Conservation (phyloP, 257 asterid genomes). For the Echites panduratus region DNA sequence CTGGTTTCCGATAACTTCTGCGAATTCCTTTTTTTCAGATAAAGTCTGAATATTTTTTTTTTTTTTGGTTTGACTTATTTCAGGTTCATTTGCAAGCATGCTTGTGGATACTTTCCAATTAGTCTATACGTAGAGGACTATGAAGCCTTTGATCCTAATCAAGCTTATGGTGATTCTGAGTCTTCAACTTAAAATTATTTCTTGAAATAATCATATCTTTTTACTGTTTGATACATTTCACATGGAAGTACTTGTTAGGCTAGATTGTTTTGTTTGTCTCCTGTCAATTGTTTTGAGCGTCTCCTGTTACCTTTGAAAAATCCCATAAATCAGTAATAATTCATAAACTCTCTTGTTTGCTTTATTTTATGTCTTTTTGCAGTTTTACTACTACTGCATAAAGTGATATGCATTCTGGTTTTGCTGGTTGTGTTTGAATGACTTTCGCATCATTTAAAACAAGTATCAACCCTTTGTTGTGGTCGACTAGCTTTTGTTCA, state of each 20-base stretch:
- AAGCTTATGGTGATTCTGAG: constrained; percentile 64
- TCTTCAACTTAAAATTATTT: constrained; percentile 4
- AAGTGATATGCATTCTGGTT: not conserved
- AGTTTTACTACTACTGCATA: not conserved
- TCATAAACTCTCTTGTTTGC: not conserved
- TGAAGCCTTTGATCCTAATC: constrained; percentile 89
- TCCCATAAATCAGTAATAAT: not conserved
- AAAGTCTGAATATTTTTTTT: not conserved
- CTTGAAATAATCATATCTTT: not conserved
- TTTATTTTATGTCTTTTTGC: not conserved
- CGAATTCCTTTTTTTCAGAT: not conserved
- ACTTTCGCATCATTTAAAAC: not conserved
- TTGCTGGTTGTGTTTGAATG: not conserved
- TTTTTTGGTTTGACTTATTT: constrained; percentile 11
- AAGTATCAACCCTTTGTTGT: not conserved
- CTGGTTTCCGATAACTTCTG: not conserved
- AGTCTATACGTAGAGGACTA: constrained; percentile 75
- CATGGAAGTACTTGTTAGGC: not conserved
- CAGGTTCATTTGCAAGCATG: constrained; percentile 92
- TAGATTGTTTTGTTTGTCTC: not conserved
- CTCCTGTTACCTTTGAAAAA: not conserved
- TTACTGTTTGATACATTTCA: not conserved
- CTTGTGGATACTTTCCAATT: constrained; percentile 85
- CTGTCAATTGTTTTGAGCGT: not conserved
- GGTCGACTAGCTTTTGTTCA: not conserved